Base-by-base conservation (phyloP, 306 rosid genomes). In the Quercus agrifolia region DNA sequence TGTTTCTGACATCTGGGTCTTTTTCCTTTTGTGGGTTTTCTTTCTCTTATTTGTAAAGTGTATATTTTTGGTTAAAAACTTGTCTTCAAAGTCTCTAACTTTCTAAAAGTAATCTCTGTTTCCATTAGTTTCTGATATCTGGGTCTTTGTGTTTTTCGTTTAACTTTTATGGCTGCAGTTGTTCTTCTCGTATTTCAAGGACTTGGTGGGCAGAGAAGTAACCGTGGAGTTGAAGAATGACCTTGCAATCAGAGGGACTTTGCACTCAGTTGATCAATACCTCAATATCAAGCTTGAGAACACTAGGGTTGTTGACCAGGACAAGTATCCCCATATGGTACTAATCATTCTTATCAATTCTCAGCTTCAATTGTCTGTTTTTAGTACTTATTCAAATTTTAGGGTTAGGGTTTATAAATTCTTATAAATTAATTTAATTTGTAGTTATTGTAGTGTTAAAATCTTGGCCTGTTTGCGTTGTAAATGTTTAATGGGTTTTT, bases 121-220 rank as follows among this genome's bases (percentile, higher is more conserved):
- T 25, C 52, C 4, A 49, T 33, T 52, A 2, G 44, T 21, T 69
- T 49, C 68, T 80, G 70, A 61, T 19, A 41, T 18, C 23, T 72
- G 51, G 79, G 54, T 71, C 56, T 19, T 25, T 30, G 25, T 77
- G 77, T 15, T 49, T 73, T 61, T 61, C 68, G 52, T 75, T 67
- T 72, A 33, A 55, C 51, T 71, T 78, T 12, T 18, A 46, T 73
- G 49, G 41, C 8, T 80, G 76, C 75, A 95, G 99, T 82, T 95
- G 92, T 95, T 95, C 92, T 95, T 95, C 88, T 95, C 99, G 23
- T 95, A 95, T 87, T 95, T 95, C 90, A 93, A 95, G 91, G 99
- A 93, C 82, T 85, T 95, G 91, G 99, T 95, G 63, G 99, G 98
- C 27, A 81, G 96, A 81, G 99, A 95, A 89, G 99, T 95, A 13